A percentile compares a stretch with the other conserved stretches of the same genome.
Evolutionary conservation across 2,329 filamentous ascomycete species (phyloP).

Genomic region (Fusarium sublunatum): DNA sequence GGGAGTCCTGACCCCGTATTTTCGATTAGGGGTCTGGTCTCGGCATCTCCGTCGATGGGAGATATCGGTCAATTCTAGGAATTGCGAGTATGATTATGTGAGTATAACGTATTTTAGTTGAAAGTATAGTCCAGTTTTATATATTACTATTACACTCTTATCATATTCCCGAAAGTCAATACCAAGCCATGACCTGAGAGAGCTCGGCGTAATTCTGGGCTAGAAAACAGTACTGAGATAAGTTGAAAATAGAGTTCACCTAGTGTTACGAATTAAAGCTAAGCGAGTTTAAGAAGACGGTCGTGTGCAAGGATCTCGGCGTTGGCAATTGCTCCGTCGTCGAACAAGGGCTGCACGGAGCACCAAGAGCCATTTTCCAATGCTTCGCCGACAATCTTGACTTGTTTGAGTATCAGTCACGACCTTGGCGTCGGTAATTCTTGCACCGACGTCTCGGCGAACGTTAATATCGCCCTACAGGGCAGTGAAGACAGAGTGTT

Average conservation of each 20-base stretch:
- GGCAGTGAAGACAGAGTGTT: not conserved
- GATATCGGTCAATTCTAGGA: too few species aligned
- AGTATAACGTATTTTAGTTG: too few species aligned
- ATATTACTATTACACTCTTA: not conserved
- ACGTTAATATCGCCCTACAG: conserved; percentile 1
- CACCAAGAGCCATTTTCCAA: conserved; percentile 1
- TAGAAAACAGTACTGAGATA: not conserved
- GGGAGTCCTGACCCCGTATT: conserved; percentile 15
- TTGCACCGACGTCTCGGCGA: not conserved
- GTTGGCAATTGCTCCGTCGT: conserved; percentile 6
- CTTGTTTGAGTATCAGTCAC: not conserved
- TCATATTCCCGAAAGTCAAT: not conserved
- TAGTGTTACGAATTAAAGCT: conserved; percentile 14
- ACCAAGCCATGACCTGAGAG: not conserved
- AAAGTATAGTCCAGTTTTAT: not conserved
- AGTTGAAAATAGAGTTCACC: conserved; percentile 28
- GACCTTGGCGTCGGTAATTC: not conserved
- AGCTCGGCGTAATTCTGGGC: not conserved
- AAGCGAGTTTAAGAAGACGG: conserved; percentile 33
- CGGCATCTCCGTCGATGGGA: not conserved
- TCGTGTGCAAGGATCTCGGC: conserved; percentile 6
- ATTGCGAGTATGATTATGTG: too few species aligned
- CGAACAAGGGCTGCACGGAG: conserved; percentile 11
- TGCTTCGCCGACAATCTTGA: conserved; percentile 9
- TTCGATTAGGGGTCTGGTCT: conserved; percentile 5